Base-by-base conservation (phyloP, 164 flowering plant species). In the Stephania japonica region DNA sequence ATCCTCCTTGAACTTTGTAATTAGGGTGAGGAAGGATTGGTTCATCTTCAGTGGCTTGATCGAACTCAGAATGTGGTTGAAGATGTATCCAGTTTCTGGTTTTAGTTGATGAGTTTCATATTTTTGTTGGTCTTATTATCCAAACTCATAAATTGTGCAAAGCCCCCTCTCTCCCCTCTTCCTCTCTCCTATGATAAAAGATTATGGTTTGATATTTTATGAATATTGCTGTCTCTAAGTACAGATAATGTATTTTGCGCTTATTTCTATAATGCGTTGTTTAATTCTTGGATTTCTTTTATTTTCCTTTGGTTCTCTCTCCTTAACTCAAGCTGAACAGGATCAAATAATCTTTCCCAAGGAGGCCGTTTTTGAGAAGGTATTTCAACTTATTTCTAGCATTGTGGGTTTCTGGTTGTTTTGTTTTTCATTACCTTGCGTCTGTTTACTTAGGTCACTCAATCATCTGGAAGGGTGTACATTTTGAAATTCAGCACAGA, bases 311-410 rank as follows among this genome's bases (percentile, higher is more conserved):
- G 72, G 53, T 76, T 79, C 81, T 78, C 83, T 79, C 81, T 78
- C 83, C 92, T 88, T 90, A 75, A 91, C 85, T 19, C 26, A 43
- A 75, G 70, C n/a, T 68, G 61, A 26, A 68, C 77, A 94, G 99
- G 98, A 95, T 81, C 96, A 93, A 76, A 91, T 95, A 72, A 77
- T 95, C 14, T 95, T 95, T 76, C 99, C 99, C 10, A 87, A 95
- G 21, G 99, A 93, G 75, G 98, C 98, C 64, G 84, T 88, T 70
- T 95, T 91, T 84, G 99, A 95, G 84, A 95, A 93, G 97, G 98
- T 94, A 85, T 61, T n/a, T 5, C 68, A 25, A 32, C 14, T 65
- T 19, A 13, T 69, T 69, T 24, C 13, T 47, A 3, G 26, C 41
- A 2, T 71, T 61, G 67, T 11, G 42, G 9, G 1, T 42, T n/a